Percentiles rank a stretch among this genome's conserved stretches.
phyloP scores from a whole-genome alignment of 2,329 filamentous ascomycete genomes.

The Magnaporthiopsis rhizophila region DNA sequence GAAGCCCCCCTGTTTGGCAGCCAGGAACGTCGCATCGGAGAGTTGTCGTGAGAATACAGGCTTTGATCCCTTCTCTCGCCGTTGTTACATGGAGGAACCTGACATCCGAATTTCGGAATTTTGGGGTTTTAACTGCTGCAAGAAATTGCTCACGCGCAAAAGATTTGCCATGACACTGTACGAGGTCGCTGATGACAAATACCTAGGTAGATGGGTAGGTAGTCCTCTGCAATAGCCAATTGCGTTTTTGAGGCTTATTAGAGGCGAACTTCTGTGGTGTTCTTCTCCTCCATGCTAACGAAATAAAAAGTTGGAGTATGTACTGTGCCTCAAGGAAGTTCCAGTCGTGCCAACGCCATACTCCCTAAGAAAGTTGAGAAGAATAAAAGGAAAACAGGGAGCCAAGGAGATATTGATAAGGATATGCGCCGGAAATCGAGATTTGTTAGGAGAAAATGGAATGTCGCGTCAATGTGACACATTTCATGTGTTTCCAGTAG shows the following conservation, averaged over 20 bases:
- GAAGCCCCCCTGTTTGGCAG: too few species aligned
- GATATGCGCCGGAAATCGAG: not conserved
- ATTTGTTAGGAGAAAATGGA: not conserved
- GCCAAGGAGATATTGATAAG: not conserved
- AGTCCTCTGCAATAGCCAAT: not conserved
- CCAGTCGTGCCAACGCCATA: constrained; percentile 3
- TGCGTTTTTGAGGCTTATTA: too few species aligned
- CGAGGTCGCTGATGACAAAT: not conserved
- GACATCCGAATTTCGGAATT: too few species aligned
- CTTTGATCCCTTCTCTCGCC: too few species aligned
- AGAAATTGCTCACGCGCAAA: too few species aligned
- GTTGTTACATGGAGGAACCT: too few species aligned
- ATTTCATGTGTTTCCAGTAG: constrained; percentile 24
- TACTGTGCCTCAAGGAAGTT: not conserved
- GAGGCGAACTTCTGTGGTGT: not conserved
- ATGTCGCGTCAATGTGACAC: not conserved
- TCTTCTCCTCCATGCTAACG: not conserved
- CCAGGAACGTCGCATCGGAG: too few species aligned
- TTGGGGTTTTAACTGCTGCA: too few species aligned
- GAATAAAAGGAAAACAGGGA: not conserved
- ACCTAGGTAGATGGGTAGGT: too few species aligned
- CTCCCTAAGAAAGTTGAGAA: constrained; percentile 3
- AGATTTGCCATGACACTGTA: too few species aligned
- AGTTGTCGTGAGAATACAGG: too few species aligned
- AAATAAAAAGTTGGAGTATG: not conserved